Conservation (phyloP, 1,284 basidiomycete species). For the Crucibulum parvulum region DNA sequence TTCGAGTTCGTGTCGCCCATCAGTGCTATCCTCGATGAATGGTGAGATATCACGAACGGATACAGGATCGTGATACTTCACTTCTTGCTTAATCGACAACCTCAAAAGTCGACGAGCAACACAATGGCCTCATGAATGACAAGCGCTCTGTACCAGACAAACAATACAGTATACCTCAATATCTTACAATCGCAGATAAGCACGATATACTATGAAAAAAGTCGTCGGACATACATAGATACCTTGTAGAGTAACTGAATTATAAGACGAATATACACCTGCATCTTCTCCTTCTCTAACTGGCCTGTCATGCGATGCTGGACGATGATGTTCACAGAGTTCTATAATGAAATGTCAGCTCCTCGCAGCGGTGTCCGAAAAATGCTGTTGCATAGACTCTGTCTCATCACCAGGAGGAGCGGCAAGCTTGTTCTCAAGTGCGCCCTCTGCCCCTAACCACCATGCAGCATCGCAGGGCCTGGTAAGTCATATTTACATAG, state of each 20-base stretch:
- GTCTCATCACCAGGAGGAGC: slow-evolving; percentile 39
- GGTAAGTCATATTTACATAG: slow-evolving; percentile 72
- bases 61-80: slow-evolving; percentile 89
- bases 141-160: background rate
- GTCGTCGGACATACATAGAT: slow-evolving; percentile 88
- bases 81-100: slow-evolving; percentile 92
- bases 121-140: slow-evolving; percentile 3
- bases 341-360: slow-evolving; percentile 47
- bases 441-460: slow-evolving; percentile 11
- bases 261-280: slow-evolving; percentile 92
- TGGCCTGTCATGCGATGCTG: slow-evolving; percentile 92
- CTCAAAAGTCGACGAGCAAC: slow-evolving; percentile 82
- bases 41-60: slow-evolving; percentile 85
- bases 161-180: slow-evolving; percentile 60
- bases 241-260: slow-evolving; percentile 93
- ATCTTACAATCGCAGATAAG: background rate
- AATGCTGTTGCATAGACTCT: slow-evolving; percentile 46
- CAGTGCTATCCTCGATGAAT: slow-evolving; percentile 68
- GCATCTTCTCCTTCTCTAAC: slow-evolving; percentile 98
- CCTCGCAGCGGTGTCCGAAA: slow-evolving; percentile 35
- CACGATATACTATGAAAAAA: slow-evolving; percentile 35
- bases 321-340: slow-evolving; percentile 96
- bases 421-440: slow-evolving; percentile 18
- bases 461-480: slow-evolving; percentile 51
- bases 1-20: too few relatives aligned